Conservation (phyloP, 805 yeast genomes). For the Metschnikowia rubicola region DNA sequence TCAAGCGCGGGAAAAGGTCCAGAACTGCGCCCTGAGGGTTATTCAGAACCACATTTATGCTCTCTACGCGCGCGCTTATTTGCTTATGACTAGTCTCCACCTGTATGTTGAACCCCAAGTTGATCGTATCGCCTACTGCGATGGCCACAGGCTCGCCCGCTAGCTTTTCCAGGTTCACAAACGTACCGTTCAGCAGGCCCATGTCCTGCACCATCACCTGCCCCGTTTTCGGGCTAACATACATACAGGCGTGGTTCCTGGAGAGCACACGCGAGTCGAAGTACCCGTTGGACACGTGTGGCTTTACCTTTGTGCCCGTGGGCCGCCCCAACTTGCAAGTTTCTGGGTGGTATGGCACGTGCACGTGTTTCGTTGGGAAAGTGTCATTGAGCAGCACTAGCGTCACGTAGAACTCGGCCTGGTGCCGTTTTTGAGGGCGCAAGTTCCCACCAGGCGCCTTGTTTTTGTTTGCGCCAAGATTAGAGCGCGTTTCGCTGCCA, state of each 20-base stretch:
- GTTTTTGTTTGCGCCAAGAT: neutral
- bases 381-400: constrained; percentile 76
- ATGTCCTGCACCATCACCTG: constrained; percentile 77
- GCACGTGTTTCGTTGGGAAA: constrained; percentile 72
- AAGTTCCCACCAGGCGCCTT: neutral
- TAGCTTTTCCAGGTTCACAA: constrained; percentile 72
- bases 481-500: neutral
- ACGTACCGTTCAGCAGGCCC: constrained; percentile 93
- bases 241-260: constrained; percentile 90
- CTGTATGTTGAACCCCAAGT: constrained; percentile 88
- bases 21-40: constrained; percentile 16
- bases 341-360: constrained; percentile 79
- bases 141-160: constrained; percentile 60
- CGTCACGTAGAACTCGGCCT: constrained; percentile 56
- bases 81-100: constrained; percentile 69
- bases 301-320: constrained; percentile 57
- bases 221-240: constrained; percentile 62
- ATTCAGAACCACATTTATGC: constrained; percentile 55
- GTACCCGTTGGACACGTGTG: constrained; percentile 77
- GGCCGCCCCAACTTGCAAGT: constrained; percentile 89
- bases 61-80: constrained; percentile 79
- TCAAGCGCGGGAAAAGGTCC: constrained; percentile 13
- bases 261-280: constrained; percentile 92
- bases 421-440: constrained; percentile 23
- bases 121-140: constrained; percentile 80